These are phyloP conservation scores for Chlorencoelia australis DNA, from an alignment of 2,329 filamentous ascomycete species.

Conservation along the genomic window DNA sequence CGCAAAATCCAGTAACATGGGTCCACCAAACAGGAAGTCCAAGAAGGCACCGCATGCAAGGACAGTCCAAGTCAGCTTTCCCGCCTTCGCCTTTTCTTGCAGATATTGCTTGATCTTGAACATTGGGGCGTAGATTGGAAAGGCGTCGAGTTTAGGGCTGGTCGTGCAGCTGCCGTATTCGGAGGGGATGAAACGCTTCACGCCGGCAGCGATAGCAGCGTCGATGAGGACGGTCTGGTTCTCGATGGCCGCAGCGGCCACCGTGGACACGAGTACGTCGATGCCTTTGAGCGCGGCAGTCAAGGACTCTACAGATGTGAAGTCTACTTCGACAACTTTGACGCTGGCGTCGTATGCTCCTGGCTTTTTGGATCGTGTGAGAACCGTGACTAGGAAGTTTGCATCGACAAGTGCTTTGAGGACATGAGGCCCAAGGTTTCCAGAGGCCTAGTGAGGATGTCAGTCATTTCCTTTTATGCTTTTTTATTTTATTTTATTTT, in stretches of 20 bases:
- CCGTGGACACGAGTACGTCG: constrained; percentile 16
- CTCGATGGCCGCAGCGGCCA: constrained; percentile 6
- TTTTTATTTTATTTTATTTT: neutral
- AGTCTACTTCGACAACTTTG: constrained; percentile 32
- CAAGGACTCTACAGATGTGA: constrained; percentile 33
- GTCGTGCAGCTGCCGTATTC: constrained; percentile 37
- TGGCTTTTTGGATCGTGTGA: constrained; percentile 14
- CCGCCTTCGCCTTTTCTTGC: constrained; percentile 11
- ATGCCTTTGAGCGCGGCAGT: constrained; percentile 25
- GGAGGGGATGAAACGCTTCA: constrained; percentile 49
- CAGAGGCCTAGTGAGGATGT: constrained; percentile 14
- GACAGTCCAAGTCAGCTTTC: constrained; percentile 42
- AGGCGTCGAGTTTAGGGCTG: constrained; percentile 7
- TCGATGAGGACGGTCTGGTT: constrained; percentile 37
- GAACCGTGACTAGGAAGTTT: constrained; percentile 15
- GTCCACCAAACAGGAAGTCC: constrained; percentile 38
- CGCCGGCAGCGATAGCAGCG: constrained; percentile 45
- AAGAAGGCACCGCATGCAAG: constrained; percentile 46
- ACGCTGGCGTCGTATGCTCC: constrained; percentile 20
- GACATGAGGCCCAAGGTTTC: constrained; percentile 17
- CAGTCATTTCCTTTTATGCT: constrained; percentile 7
- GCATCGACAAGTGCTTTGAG: constrained; percentile 17
- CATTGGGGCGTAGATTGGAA: constrained; percentile 11
- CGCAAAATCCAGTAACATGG: constrained; percentile 36
- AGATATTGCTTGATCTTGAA: constrained; percentile 13